Percentiles rank a stretch among this genome's conserved stretches.
Evolutionary conservation across 768 basidiomycete genomes (phyloP).

Genomic region (Phaffia tasmanica): DNA sequence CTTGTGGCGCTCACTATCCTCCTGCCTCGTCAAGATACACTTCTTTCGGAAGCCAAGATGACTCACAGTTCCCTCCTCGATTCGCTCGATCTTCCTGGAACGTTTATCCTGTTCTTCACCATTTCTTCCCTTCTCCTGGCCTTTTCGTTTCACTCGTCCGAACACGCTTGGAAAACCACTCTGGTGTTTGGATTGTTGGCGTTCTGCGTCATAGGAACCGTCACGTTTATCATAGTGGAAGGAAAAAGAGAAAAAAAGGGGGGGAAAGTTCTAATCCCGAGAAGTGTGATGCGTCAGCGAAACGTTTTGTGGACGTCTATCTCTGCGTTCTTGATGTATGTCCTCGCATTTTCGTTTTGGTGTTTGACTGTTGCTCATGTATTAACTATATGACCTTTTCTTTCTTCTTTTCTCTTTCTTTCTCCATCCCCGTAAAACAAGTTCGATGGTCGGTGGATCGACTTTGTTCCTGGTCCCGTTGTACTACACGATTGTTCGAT

Average conservation of each 20-base stretch:
- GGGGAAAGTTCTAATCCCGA: slow-evolving; percentile 10
- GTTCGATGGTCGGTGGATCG: too few relatives aligned
- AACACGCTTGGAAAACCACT: neutral
- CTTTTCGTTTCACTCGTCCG: slow-evolving; percentile 11
- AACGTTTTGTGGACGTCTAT: slow-evolving; percentile 18
- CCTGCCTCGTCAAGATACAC: slow-evolving; percentile 3
- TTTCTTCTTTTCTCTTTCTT: neutral
- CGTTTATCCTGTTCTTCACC: neutral
- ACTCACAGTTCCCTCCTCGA: neutral
- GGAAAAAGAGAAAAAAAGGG: slow-evolving; percentile 2
- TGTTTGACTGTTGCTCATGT: neutral
- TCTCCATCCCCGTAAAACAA: neutral
- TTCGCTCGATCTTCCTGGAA: slow-evolving; percentile 15
- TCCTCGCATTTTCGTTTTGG: too few relatives aligned
- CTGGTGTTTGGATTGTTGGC: neutral
- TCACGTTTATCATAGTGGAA: slow-evolving; percentile 8
- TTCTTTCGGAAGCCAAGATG: neutral
- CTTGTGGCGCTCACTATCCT: slow-evolving; percentile 12
- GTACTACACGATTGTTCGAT: slow-evolving; percentile 21
- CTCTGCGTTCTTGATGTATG: slow-evolving; percentile 9
- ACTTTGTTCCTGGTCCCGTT: slow-evolving; percentile 6
- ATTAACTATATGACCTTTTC: slow-evolving; percentile 13
- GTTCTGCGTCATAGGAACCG: neutral
- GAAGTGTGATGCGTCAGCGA: slow-evolving; percentile 2
- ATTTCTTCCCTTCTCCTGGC: slow-evolving; percentile 12